Base-by-base conservation (phyloP, 148 eudicot species). In the Amaranthus cruentus region DNA sequence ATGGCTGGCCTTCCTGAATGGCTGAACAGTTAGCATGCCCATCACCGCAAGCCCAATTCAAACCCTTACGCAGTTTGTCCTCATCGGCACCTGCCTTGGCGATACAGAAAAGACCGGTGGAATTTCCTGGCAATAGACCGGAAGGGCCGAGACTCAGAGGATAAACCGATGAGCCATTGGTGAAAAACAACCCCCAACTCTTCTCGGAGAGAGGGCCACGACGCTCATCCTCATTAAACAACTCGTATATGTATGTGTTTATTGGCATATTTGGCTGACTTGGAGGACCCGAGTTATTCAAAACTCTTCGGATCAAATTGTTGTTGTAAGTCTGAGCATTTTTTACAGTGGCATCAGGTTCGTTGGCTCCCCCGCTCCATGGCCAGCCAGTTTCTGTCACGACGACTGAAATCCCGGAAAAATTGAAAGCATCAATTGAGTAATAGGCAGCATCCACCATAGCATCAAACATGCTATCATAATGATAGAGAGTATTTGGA, bases 351-450 rank as follows among this genome's bases (percentile, higher is more conserved):
- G 98, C 97, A 78, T 87, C 90, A 55, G 88, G 88, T 75, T 94
- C 97, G 12, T 80, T 85, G 69, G 84, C 74, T 55, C 96, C 97
- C 49, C 97, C 97, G 7, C 77, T 75, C 83, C 83, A 91, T 6
- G 98, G 97, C 98, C 98, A 94, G 13, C 98, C 98, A 42, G 97
- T 86, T 84, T 94, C 97, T 0, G 97, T 91, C 60, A 94, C 98
- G 42, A 94, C 90, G 9, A 91, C 82, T 51, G 93, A 91, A 68
- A 94, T 87, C 52, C 71, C 83, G 6, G 97, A 90, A 63, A 88
- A 81, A 71, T 88, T 91, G 55, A 78, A 78, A 43, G 85, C 87
- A 18, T 86, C 82, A 15, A 91, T 94, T 60, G 98, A 87, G 78
- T 89, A 85, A 74, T 94, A 94, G 14, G 93, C 79, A 66, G 98